phyloP scores from a whole-genome alignment of 2,329 filamentous ascomycete species.

The Pyrenochaeta sp. region DNA sequence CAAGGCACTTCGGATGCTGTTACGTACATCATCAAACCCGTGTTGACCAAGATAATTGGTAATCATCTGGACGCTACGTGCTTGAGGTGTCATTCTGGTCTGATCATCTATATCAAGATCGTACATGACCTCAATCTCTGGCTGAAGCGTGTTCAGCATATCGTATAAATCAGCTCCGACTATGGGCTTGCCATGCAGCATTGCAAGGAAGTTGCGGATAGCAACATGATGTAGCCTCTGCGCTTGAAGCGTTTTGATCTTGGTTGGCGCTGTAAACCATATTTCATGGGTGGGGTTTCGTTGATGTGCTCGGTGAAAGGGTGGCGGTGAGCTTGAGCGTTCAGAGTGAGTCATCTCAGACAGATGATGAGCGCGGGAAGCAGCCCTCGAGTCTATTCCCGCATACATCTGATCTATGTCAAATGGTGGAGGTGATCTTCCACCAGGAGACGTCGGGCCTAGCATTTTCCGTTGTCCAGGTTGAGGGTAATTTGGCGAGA shows the following conservation, averaged over 20 bases:
- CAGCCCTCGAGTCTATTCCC: slow-evolving; percentile 14
- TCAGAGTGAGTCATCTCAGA: slow-evolving; percentile 14
- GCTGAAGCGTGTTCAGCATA: slow-evolving; percentile 68
- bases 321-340: slow-evolving; percentile 19
- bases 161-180: slow-evolving; percentile 70
- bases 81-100: slow-evolving; percentile 36
- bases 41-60: slow-evolving; percentile 67
- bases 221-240: slow-evolving; percentile 68
- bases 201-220: slow-evolving; percentile 72
- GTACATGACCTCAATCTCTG: slow-evolving; percentile 65
- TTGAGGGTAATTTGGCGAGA: slow-evolving; percentile 23
- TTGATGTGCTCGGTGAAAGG: slow-evolving; percentile 12
- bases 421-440: slow-evolving; percentile 37
- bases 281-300: slow-evolving; percentile 57
- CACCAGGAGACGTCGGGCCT: slow-evolving; percentile 30
- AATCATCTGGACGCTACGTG: slow-evolving; percentile 64
- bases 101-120: slow-evolving; percentile 50
- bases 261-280: slow-evolving; percentile 66
- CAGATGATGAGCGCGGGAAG: slow-evolving; percentile 24
- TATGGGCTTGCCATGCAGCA: slow-evolving; percentile 69
- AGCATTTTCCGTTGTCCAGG: slow-evolving; percentile 33
- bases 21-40: slow-evolving; percentile 70
- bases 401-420: slow-evolving; percentile 37
- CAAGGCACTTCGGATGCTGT: slow-evolving; percentile 66
- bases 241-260: slow-evolving; percentile 55